Base-by-base conservation (phyloP, 441 rosid species). In the Aquilaria agallochum region DNA sequence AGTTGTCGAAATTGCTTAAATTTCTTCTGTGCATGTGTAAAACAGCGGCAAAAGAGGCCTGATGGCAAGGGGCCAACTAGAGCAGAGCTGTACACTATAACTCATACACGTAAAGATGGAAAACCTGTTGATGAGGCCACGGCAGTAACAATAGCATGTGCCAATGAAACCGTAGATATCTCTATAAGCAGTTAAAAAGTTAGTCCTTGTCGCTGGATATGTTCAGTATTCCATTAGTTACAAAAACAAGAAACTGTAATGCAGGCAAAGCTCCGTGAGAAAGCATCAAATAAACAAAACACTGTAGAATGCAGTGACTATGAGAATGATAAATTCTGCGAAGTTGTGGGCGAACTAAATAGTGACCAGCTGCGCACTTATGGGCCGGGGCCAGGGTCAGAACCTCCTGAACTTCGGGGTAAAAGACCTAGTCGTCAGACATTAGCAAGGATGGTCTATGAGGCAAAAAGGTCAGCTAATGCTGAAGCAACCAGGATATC, bases 71-170 rank as follows among this genome's bases (percentile, higher is more conserved):
- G 70, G 59, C 73, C 55, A 11, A 67, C 68, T 57, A 58, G 71
- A 42, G 68, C 71, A 27, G 78, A 77, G 69, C 63, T 77, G 45
- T 73, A 73, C 59, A 67, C 69, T 27, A 34, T 73, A 50, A 73
- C 81, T 50, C 81, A 63, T 50, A 77, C 73, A 9, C 68, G 72
- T 11, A 77, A 77, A 67, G 64, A 72, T 63, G 80, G 77, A 56
- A 60, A 56, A 20, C 80, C 77, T 44, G 60, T 72, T 36, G 51
- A 66, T 64, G 66, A 72, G 48, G 12, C 11, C n/a, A 72, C 77
- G 9, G 74, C 70, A 42, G 72, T 50, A 66, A 42, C 48, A 62
- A 76, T 72, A 12, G 76, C 72, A 72, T 60, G 74, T 63, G n/a
- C 33, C 4, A 46, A 31, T 13, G 2, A 31, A 6, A 2, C 57